Conservation (phyloP, 495 filamentous ascomycete genomes). For the Trichoderma orchidacearum region DNA sequence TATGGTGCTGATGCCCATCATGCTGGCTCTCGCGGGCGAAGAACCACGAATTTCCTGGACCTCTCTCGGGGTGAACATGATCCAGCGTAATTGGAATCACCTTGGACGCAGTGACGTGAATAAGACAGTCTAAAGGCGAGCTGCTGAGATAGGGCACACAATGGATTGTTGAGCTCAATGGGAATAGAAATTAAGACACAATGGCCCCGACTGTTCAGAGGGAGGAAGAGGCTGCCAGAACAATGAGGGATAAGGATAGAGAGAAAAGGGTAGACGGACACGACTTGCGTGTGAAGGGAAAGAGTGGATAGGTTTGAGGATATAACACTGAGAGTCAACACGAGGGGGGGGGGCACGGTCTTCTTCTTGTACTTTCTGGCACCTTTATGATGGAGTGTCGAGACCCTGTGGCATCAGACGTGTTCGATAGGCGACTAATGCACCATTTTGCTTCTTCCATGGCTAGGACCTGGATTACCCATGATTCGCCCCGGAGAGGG, state of each 20-base stretch:
- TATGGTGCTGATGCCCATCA: neutral
- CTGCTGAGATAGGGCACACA: neutral
- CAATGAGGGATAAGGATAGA: neutral
- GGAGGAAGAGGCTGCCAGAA: neutral
- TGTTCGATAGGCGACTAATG: neutral
- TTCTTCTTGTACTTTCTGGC: neutral
- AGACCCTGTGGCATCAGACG: neutral
- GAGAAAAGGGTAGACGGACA: neutral
- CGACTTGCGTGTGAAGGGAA: neutral
- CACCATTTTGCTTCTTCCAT: neutral
- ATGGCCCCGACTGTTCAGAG: neutral
- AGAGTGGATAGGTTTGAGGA: neutral
- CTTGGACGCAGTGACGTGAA: neutral
- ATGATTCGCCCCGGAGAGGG: neutral
- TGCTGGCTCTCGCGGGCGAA: neutral
- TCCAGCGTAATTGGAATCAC: neutral
- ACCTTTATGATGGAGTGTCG: neutral
- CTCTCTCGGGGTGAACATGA: neutral
- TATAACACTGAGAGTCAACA: neutral
- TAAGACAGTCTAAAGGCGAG: neutral
- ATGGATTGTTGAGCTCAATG: neutral
- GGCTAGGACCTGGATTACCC: neutral
- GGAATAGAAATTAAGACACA: neutral
- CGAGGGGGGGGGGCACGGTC: neutral
- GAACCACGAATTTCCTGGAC: neutral